Conservation (phyloP, 2,329 filamentous ascomycete species). For the Thelonectria rubi region DNA sequence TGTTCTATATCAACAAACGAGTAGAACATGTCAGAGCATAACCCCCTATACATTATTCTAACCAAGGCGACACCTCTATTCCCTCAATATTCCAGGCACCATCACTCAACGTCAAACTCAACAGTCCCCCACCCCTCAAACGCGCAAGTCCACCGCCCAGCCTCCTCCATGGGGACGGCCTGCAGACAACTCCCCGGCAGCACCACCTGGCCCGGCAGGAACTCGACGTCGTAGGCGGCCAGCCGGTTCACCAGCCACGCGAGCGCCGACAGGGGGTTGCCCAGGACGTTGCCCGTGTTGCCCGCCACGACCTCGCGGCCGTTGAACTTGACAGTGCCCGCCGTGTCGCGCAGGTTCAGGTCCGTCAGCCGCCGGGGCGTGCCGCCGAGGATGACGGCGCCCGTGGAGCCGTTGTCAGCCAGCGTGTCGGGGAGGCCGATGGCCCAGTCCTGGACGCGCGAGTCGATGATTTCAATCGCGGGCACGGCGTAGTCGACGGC, state of each 20-base stretch:
- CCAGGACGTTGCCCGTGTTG: slow-evolving; percentile 41
- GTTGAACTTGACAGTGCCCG: slow-evolving; percentile 37
- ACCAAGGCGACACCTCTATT: neutral
- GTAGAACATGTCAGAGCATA: too few species aligned
- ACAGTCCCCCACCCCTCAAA: slow-evolving; percentile 40
- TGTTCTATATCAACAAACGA: too few species aligned
- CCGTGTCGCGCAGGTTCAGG: slow-evolving; percentile 35
- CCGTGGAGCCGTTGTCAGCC: slow-evolving; percentile 41
- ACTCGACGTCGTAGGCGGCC: slow-evolving; percentile 36
- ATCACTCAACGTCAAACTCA: slow-evolving; percentile 38
- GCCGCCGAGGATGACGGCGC: slow-evolving; percentile 40
- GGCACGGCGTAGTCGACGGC: slow-evolving; percentile 43
- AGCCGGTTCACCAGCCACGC: slow-evolving; percentile 41
- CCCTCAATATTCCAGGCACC: neutral
- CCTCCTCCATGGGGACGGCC: slow-evolving; percentile 37
- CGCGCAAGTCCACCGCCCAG: slow-evolving; percentile 36
- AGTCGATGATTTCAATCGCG: slow-evolving; percentile 44
- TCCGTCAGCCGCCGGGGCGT: slow-evolving; percentile 37
- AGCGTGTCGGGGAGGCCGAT: slow-evolving; percentile 41
- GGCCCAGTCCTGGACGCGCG: slow-evolving; percentile 40
- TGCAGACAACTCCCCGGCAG: slow-evolving; percentile 40
- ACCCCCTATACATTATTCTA: too few species aligned
- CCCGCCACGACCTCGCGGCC: slow-evolving; percentile 38
- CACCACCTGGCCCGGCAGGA: slow-evolving; percentile 37
- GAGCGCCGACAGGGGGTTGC: slow-evolving; percentile 38